Base-by-base conservation (phyloP, 139 green algal species). In the Chlorella vulgaris region DNA sequence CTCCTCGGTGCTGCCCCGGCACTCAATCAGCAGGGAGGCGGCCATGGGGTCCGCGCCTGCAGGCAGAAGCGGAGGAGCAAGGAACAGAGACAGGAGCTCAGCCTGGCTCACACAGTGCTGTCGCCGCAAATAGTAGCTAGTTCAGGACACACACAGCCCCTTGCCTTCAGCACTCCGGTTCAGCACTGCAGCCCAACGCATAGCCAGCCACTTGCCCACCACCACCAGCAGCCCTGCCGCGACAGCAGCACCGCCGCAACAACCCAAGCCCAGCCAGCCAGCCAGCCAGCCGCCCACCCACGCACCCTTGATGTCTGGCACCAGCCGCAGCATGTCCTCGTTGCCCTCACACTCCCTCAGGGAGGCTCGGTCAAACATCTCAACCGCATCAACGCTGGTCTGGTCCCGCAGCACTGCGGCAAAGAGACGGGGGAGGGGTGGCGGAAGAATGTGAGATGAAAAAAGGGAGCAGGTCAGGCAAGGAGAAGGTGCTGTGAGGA, bases 311-410 rank as follows among this genome's bases (percentile, higher is more conserved):
- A 98, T 96, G 86, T 94, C 91, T 1, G 91, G 91, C 85, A 98
- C 95, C 75, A 98, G 88, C 8, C 61, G 42, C 50, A 81, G 76
- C 90, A 98, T 95, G 28, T 88, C 85, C 65, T 97, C 94, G 76
- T 97, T 89, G 7, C 68, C 68, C 88, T 95, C 92, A 67, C 91
- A 98, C 88, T 97, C 90, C 78, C 76, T 83, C 71, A 92, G 83
- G 28, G 76, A 81, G 33, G 91, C 88, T 26, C 93, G 87, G 89
- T 99, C 96, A 88, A 99, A 99, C 66, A 99, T 89, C 92, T 99
- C 96, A 68, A 99, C 96, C 7, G 96, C 96, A 79, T 99, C 96
- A n/a, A 98, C 95, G 0, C 85, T 85, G 0, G 96, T 98, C 86
- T 97, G 86, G 39, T 91, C 82, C 29, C 96, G 86, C 78, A 99